Percentiles rank a stretch among this genome's conserved stretches.
phyloP scores from a whole-genome alignment of 1,284 basidiomycete species.

The Agroathelia rolfsii region DNA sequence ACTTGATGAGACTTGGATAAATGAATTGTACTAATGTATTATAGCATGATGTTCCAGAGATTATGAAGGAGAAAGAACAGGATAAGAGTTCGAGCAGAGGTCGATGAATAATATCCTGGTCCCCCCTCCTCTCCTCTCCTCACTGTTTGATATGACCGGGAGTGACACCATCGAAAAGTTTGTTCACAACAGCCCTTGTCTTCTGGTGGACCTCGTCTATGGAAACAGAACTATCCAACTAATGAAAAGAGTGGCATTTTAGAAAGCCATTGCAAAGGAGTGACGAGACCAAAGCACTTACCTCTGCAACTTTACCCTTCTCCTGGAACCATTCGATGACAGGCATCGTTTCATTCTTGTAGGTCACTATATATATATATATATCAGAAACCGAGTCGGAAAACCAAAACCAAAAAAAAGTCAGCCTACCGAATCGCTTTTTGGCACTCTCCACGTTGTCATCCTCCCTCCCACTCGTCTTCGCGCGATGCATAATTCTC shows the following conservation, averaged over 20 bases:
- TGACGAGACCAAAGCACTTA: slow-evolving; percentile 27
- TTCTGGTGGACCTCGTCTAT: slow-evolving; percentile 67
- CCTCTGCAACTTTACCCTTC: slow-evolving; percentile 71
- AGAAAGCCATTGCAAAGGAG: slow-evolving; percentile 1
- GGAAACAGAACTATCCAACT: slow-evolving; percentile 74
- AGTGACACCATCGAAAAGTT: slow-evolving; percentile 23
- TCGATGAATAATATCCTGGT: no score
- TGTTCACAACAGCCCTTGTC: slow-evolving; percentile 45
- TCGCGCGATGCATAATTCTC: slow-evolving; percentile 80
- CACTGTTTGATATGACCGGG: no score
- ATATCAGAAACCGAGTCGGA: slow-evolving; percentile 6
- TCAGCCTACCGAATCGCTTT: slow-evolving; percentile 82
- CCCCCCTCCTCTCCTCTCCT: no score
- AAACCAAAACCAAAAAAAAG: background rate
- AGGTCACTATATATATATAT: slow-evolving; percentile 55
- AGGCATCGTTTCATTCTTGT: slow-evolving; percentile 90
- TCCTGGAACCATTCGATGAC: slow-evolving; percentile 83
- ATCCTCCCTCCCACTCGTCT: slow-evolving; percentile 93
- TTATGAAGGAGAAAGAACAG: no score
- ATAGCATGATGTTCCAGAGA: no score
- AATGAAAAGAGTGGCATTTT: slow-evolving; percentile 8
- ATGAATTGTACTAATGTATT: no score
- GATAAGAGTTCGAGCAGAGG: no score
- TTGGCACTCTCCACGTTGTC: slow-evolving; percentile 94
- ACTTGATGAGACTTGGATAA: no score